Conservation (phyloP, 2,329 filamentous ascomycete genomes). For the Claviceps spartinae region DNA sequence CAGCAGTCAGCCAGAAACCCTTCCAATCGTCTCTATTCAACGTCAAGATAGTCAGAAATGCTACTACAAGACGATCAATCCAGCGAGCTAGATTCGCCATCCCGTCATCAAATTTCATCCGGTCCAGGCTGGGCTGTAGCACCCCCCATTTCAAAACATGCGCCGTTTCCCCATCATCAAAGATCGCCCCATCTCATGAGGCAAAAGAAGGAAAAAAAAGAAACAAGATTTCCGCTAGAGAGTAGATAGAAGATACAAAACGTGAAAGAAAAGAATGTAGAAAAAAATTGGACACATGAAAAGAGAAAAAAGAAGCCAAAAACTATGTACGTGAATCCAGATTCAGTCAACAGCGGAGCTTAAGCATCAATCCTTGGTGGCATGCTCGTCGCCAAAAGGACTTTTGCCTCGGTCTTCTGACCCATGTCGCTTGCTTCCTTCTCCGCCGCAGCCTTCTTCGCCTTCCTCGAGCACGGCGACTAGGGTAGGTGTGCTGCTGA, state of each 20-base stretch:
- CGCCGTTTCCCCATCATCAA: conserved; percentile 4
- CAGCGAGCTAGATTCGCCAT: conserved; percentile 1
- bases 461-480: conserved; percentile 42
- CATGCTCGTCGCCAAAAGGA: conserved; percentile 46
- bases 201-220: not conserved
- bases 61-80: not conserved
- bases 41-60: not conserved
- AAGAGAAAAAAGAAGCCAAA: conserved; percentile 2
- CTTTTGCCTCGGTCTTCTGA: conserved; percentile 24
- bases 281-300: not conserved
- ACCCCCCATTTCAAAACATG: not conserved
- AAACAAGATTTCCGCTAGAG: not conserved
- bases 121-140: not conserved
- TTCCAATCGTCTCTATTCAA: conserved; percentile 4
- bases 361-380: conserved; percentile 31
- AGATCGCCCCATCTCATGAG: not conserved
- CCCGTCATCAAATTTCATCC: conserved; percentile 2
- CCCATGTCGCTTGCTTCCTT: conserved; percentile 14
- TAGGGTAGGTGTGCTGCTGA: conserved; percentile 31
- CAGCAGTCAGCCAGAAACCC: not conserved
- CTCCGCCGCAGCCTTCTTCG: conserved; percentile 23
- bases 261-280: not conserved
- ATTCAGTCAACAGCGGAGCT: not conserved
- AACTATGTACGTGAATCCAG: conserved; percentile 1
- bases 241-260: not conserved